Conservation (phyloP, 805 yeast species). For the Lipomyces starkeyi region DNA sequence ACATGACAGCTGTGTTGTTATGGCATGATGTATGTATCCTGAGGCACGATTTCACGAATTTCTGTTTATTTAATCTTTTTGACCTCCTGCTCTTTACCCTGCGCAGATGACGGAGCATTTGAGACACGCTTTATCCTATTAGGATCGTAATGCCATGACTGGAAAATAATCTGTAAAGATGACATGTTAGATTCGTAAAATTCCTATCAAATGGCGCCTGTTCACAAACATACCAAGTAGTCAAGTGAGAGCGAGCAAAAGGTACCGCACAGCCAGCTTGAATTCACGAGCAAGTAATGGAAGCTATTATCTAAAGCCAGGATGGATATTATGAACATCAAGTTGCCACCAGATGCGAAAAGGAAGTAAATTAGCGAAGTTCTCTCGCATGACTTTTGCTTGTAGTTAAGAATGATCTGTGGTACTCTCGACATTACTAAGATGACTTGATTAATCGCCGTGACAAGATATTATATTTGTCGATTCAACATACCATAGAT, state of each 20-base stretch:
- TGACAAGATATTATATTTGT: background rate
- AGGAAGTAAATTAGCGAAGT: constrained; percentile 90
- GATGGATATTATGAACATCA: constrained; percentile 87
- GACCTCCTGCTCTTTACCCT: background rate
- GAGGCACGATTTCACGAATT: background rate
- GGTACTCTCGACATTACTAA: constrained; percentile 72
- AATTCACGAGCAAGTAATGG: constrained; percentile 76
- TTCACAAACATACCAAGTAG: constrained; percentile 33
- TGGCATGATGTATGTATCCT: background rate
- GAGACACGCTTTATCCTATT: background rate
- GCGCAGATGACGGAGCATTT: background rate
- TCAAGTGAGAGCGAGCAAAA: constrained; percentile 86
- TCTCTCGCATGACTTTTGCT: constrained; percentile 93
- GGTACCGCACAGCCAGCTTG: constrained; percentile 92
- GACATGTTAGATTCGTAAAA: background rate
- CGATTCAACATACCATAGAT: constrained; percentile 42
- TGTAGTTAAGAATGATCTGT: constrained; percentile 82
- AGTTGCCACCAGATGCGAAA: constrained; percentile 93
- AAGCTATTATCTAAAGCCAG: constrained; percentile 68
- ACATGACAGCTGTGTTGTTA: background rate
- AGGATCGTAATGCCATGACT: constrained; percentile 35
- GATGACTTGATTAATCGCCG: background rate
- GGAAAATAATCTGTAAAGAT: constrained; percentile 28
- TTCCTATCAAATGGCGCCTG: background rate
- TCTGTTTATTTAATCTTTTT: background rate